A percentile compares a stretch with the other conserved stretches of the same genome.
Conservation (phyloP, 129 eudicot genomes). For the Flaveria ramosissima region DNA sequence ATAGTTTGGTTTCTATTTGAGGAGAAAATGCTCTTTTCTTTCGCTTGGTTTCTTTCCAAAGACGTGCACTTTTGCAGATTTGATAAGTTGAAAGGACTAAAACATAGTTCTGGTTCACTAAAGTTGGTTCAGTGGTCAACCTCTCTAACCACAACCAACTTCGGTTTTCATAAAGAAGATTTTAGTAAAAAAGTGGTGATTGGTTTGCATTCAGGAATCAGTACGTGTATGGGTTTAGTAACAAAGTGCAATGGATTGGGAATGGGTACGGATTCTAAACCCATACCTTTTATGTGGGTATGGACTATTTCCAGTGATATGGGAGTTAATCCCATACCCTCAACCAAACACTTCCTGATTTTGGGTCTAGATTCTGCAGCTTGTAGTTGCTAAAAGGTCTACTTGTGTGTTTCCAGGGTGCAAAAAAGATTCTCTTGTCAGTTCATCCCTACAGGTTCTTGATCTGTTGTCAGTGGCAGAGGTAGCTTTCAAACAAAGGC, state of each 20-base stretch:
- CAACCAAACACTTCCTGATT: constrained; percentile 9
- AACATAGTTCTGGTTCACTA: constrained; percentile 17
- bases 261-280: not conserved
- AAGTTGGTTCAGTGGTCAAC: constrained; percentile 11
- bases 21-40: not conserved
- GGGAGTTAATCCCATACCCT: not conserved
- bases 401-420: constrained; percentile 53
- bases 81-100: constrained; percentile 10
- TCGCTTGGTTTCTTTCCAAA: constrained; percentile 1
- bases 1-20: not conserved
- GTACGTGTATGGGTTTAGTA: constrained; percentile 1
- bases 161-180: not conserved
- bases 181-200: not conserved
- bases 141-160: not conserved
- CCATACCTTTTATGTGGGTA: not conserved
- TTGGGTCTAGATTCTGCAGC: constrained; percentile 16
- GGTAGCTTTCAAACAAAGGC: constrained; percentile 70
- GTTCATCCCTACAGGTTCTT: constrained; percentile 75
- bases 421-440: constrained; percentile 72
- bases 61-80: not conserved
- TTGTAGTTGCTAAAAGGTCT: constrained; percentile 4
- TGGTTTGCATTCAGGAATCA: constrained; percentile 2
- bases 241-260: not conserved
- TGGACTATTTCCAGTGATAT: not conserved
- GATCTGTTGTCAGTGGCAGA: constrained; percentile 77